phyloP scores from a whole-genome alignment of 148 eudicot genomes.

The Heliamphora exappendiculata region DNA sequence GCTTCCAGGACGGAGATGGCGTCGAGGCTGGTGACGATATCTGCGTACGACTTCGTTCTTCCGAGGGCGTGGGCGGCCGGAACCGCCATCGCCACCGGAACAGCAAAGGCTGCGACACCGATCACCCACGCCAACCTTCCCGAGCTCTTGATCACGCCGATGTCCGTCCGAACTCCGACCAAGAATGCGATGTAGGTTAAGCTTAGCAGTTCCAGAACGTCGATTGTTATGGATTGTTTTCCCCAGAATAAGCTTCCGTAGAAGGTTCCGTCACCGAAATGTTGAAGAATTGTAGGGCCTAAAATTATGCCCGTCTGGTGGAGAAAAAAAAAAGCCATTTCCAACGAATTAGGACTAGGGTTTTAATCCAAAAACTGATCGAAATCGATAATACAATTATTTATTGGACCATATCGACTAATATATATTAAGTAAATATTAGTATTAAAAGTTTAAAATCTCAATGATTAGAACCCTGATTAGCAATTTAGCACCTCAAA shows the following conservation, averaged over 20 bases:
- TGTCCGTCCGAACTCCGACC: slow-evolving; percentile 15
- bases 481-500: too few species aligned
- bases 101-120: slow-evolving; percentile 2
- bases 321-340: neutral
- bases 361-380: neutral
- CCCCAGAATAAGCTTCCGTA: slow-evolving; percentile 4
- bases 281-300: slow-evolving; percentile 9
- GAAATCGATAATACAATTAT: neutral
- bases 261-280: neutral
- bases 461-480: too few species aligned
- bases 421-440: too few species aligned
- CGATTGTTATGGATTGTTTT: neutral
- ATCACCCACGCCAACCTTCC: slow-evolving; percentile 10
- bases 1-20: neutral
- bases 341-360: neutral
- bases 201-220: slow-evolving; percentile 6
- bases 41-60: neutral
- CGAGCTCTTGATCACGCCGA: neutral
- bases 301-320: slow-evolving; percentile 14
- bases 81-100: slow-evolving; percentile 4
- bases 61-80: neutral
- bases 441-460: too few species aligned
- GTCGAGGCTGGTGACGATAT: neutral
- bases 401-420: too few species aligned
- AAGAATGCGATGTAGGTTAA: slow-evolving; percentile 8